Evolutionary conservation across 2,329 filamentous ascomycete species (phyloP).

Genomic region (Phoma sp.): DNA sequence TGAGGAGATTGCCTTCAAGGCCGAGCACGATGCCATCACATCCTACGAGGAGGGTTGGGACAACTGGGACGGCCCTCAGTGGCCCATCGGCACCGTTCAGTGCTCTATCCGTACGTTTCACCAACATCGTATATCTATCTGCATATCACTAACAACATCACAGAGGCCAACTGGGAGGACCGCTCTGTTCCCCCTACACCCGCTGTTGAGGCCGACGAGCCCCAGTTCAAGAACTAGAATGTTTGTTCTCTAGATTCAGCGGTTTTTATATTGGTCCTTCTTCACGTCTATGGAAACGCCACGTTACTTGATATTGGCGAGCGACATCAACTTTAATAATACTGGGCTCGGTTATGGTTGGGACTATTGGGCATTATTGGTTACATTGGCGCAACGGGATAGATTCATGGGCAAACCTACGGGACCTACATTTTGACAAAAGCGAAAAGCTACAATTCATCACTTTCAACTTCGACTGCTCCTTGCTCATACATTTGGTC

Average conservation of each 20-base stretch:
- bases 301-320: constrained; percentile 18
- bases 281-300: constrained; percentile 19
- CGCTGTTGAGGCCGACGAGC: constrained; percentile 19
- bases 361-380: constrained; percentile 14
- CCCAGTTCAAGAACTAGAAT: constrained; percentile 20
- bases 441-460: constrained; percentile 18
- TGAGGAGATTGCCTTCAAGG: constrained; percentile 31
- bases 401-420: constrained; percentile 17
- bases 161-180: constrained; percentile 21
- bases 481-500: too few species aligned
- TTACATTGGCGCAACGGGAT: constrained; percentile 16
- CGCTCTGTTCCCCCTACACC: constrained; percentile 18
- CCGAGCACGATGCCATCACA: constrained; percentile 29
- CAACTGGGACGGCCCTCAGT: constrained; percentile 35
- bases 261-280: constrained; percentile 14
- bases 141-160: constrained; percentile 1
- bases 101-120: constrained; percentile 28
- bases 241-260: constrained; percentile 4
- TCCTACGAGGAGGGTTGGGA: constrained; percentile 40
- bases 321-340: constrained; percentile 20
- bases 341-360: constrained; percentile 10
- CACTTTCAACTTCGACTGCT: constrained; percentile 1
- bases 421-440: constrained; percentile 15
- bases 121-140: neutral
- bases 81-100: constrained; percentile 33